Evolutionary conservation across 2,329 filamentous ascomycete species (phyloP), one percentile per base, ranked within the genome.

Genomic region (Apiospora aurea): DNA sequence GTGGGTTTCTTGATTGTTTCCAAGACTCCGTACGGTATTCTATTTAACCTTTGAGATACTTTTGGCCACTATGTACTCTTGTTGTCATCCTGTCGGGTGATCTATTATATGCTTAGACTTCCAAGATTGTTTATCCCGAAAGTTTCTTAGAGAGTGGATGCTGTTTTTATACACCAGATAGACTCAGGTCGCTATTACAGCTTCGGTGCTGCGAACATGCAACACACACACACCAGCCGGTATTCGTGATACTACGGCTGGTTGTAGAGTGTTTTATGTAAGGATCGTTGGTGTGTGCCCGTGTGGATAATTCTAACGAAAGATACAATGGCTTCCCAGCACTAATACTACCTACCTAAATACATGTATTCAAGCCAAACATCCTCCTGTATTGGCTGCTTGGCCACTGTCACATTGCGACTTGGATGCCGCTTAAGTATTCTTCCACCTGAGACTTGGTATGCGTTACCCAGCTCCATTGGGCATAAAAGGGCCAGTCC

Each of bases 401-500:
- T 38, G 29, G 53, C 29, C 29, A 7, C 16, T 61, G 18, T 21
- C 29, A 14, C 10, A 5, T 41, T 41, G 21, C 21, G 34, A 64
- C 13, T 41, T 41, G 57, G 34, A 24, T 38, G n/a, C 34, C 18
- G 29, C 29, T 14, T 64, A 64, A 41, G 57, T 64, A 16, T 64
- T 38, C 57, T 64, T 64, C 18, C 4, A n/a, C 53, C 53, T 61
- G 29, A 61, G 53, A 61, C 53, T 38, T 61, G 16, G 53, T 29
- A 61, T 38, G 53, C 21, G 16, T n/a, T 61, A n/a, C 29, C 29
- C 29, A 61, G 29, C 53, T 18, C 29, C 29, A 38, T n/a, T 7
- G 53, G 53, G 53, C 29, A 61, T 61, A 61, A 61, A 34, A 38
- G 53, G 49, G 29, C 53, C 53, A 61, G 29, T 34, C 51, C 26